Evolutionary conservation across 2,329 filamentous ascomycete species (phyloP), one percentile per base, ranked within the genome.

Genomic region (Ascochyta fabae): DNA sequence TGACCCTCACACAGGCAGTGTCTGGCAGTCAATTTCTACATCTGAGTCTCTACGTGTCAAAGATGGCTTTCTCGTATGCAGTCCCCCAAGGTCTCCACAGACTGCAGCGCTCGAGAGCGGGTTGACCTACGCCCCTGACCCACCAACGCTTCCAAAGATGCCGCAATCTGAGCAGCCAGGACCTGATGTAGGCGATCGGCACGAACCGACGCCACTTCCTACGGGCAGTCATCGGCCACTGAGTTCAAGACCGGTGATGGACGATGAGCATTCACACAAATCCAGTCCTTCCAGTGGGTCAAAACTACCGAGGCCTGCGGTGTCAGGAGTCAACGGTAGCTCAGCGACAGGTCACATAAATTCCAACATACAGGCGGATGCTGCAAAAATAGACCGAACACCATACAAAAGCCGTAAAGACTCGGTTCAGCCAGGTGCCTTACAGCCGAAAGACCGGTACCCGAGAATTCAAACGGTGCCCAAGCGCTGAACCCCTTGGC

Each of bases 1-100:
- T 24, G 51, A 53, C 13, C 23, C 33, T 12, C 34, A 44, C 26
- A 39, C 44, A 15, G 44, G 51, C 34, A 48, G 39, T n/a, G 36
- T 31, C 13, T 16, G 26, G 34, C 12, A 19, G 33, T 1, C 36
- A 15, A 22, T 2, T 12, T 49, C 24, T 10, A 9, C 22, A n/a
- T 35, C 23, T 13, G 47, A 43, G 6, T 19, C 23, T 27, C 39
- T 31, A 34, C 7, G 19, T 8, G 39, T 34, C 26, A 34, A 41
- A 19, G 22, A 6, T 16, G 23, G 27, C 3, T 31, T 16, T 24
- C 13, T 40, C 19, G 22, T 33, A 19, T 40, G 33, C 23, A 24
- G 16, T 12, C 34, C 34, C 10, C 45, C 45, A 39, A 26, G 29
- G 22, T 31, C 9, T 16, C 39, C 39, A 10, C 39, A 41, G 12